A percentile compares a stretch with the other conserved stretches of the same genome.
phyloP scores from a whole-genome alignment of 208 protist species.

The Tritrichomonas musculus region DNA sequence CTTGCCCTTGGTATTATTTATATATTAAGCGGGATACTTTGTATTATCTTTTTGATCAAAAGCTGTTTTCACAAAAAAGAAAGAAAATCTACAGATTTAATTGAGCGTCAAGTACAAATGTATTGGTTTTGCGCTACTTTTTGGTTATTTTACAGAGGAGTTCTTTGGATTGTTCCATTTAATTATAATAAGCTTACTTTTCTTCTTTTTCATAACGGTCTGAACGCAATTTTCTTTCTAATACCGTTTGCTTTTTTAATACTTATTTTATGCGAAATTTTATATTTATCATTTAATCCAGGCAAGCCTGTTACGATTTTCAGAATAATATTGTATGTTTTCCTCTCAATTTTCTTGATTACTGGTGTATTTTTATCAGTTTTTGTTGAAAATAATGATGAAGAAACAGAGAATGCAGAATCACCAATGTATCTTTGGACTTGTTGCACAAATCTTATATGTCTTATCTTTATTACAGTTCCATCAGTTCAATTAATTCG shows the following conservation, averaged over 20 bases:
- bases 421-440: neutral
- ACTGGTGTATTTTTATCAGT: neutral
- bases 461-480: neutral
- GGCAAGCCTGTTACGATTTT: neutral
- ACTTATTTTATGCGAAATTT: neutral
- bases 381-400: neutral
- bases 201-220: neutral
- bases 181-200: neutral
- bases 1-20: neutral
- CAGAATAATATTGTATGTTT: neutral
- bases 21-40: neutral
- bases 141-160: neutral
- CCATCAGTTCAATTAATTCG: neutral
- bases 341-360: neutral
- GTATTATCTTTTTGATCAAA: neutral
- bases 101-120: neutral
- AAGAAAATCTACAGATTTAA: neutral
- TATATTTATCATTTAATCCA: neutral
- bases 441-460: neutral
- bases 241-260: neutral
- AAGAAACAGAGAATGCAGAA: neutral
- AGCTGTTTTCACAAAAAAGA: neutral
- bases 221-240: neutral
- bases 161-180: neutral
- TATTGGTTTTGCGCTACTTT: neutral